Base-by-base conservation (phyloP, 805 yeast genomes). In the Candida sithepensis region DNA sequence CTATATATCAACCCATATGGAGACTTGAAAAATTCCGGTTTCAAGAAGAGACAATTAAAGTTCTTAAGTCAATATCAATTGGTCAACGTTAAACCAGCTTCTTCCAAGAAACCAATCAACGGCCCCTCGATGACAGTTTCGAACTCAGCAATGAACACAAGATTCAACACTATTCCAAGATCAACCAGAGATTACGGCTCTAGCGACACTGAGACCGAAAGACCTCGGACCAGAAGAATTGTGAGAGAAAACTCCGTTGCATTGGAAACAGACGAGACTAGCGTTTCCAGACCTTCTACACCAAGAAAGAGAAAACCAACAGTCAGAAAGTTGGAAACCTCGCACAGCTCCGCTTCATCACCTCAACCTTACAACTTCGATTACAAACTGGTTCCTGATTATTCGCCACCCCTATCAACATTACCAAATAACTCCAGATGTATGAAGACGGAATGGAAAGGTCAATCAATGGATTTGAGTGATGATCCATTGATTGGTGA, bases 381-480 rank as follows among this genome's bases (percentile, higher is more conserved):
- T 47, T 88, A 87, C 75, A 85, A 82, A 61, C 69, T 81, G 23
- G 69, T 91, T 47, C 90, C 90, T 33, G 96, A 90, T 66, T 89
- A 75, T 66, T 81, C 88, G n/a, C 97, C 97, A 3, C 73, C 85
- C 18, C 55, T 79, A 13, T 59, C 72, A 2, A 73, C 85, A 1
- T 71, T 91, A 52, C 95, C 96, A 57, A 79, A 72, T 53, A 83
- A 81, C 59, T 70, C 77, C 47, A 82, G 85, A 69, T 82, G 88
- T 54, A 73, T 91, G 57, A 85, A 85, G 62, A 87, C 95, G 32
- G 98, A 92, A 66, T 92, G 99, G 99, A 92, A 91, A 70, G 99
- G 98, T 10, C 96, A 90, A 58, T 96, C 97, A 33, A 90, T 92
- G 97, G 95, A 88, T 65, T 75, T 92, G 47, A 74, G 84, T 16